Evolutionary conservation across 1,284 basidiomycete species (phyloP), one percentile per base, ranked within the genome.

Genomic region (Coniferiporia sulphurascens): DNA sequence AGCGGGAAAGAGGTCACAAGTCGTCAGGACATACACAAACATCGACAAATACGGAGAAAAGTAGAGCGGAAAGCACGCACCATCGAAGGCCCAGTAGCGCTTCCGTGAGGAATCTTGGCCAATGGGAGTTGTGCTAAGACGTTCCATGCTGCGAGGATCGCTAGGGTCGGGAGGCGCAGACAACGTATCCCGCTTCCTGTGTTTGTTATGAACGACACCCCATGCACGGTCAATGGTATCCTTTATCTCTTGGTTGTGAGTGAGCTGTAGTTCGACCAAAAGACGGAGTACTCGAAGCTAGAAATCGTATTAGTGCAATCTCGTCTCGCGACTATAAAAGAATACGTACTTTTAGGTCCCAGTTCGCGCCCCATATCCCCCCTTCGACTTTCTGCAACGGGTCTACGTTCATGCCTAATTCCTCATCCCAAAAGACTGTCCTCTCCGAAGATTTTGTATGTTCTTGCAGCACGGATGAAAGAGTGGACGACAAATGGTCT

Each of bases 21-120:
- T 19, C 41, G 51, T 60, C 52, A 62, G 60, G n/a, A 51, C 13
- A 15, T 10, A n/a, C 13, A 45, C 49, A 87, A 89, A 88, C 83
- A 89, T 72, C 76, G 72, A 73, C 84, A 88, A 89, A 87, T 83
- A 85, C 64, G 66, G 73, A 71, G 66, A 70, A 67, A 61, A 58
- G 54, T 71, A 70, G 71, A 67, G 65, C 68, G 69, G 74, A 65
- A 73, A 72, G 75, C 74, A 88, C 89, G 77, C 75, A 92, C 89
- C 86, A 82, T 91, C 89, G 70, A 81, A 80, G 64, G 85, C 74
- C 89, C 89, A 92, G 71, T 84, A 92, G 55, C 89, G 86, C 72
- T 82, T 87, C 59, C 87, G 81, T 62, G 79, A 76, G 52, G 68
- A 73, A 69, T 92, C 89, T 66, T 89, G 88, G 50, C 90, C 89